phyloP scores from a whole-genome alignment of 805 yeast species.

The Candida pseudofarinosa region DNA sequence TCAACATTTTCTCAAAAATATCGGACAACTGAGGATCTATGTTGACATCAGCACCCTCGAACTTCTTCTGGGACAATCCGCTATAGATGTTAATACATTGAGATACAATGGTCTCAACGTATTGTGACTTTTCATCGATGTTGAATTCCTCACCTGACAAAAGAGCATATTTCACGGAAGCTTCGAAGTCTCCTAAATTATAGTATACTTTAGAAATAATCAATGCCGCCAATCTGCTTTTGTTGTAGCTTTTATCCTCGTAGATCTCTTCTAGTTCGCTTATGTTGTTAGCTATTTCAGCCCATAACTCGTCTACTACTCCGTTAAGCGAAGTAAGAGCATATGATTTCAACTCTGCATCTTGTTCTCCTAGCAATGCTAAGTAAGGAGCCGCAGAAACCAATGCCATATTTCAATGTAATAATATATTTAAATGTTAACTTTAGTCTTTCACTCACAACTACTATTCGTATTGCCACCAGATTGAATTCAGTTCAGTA shows the following conservation, averaged over 20 bases:
- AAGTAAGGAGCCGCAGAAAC: conserved; percentile 89
- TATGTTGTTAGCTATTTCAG: conserved; percentile 90
- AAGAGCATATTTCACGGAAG: conserved; percentile 84
- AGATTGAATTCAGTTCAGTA: neutral
- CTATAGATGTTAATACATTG: conserved; percentile 87
- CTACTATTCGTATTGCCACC: conserved; percentile 1
- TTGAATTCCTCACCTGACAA: conserved; percentile 80
- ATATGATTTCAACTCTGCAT: conserved; percentile 68
- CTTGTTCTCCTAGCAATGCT: conserved; percentile 84
- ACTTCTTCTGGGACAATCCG: conserved; percentile 49
- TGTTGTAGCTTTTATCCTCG: conserved; percentile 76
- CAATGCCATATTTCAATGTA: conserved; percentile 43
- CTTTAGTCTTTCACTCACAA: neutral
- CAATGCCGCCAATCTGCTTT: conserved; percentile 82
- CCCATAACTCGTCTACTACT: conserved; percentile 91
- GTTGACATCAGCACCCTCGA: conserved; percentile 17
- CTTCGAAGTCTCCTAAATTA: conserved; percentile 89
- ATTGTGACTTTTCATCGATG: conserved; percentile 73
- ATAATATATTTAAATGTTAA: neutral
- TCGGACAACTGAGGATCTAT: conserved; percentile 61
- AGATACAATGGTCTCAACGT: conserved; percentile 88
- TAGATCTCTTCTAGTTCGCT: conserved; percentile 86
- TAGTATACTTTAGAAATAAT: conserved; percentile 87
- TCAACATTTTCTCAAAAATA: conserved; percentile 83
- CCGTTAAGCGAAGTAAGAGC: conserved; percentile 80